Evolutionary conservation across 768 basidiomycete genomes (phyloP), one percentile per base, ranked within the genome.

Genomic region (Pleurotus cornucopiae): DNA sequence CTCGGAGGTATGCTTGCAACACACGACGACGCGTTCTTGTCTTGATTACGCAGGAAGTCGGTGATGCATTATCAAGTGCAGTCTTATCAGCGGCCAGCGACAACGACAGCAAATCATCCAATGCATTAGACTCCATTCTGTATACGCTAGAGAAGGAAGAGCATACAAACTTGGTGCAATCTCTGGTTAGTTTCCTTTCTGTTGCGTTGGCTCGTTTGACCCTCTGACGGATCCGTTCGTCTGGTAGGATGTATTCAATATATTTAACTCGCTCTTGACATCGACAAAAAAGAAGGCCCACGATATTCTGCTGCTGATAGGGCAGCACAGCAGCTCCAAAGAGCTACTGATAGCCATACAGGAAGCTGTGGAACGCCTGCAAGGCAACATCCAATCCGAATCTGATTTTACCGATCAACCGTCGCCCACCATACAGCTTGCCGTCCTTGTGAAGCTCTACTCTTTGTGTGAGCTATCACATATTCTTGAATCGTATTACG

Each of bases 341-440:
- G 81, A 83, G 60, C 69, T 77, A 0, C 62, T 79, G 1, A 74
- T 83, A 38, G 73, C 75, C 1, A 67, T 68, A 5, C 77, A 81
- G 62, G 81, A 81, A 61, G 68, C 67, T 12, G 47, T 75, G 18
- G 80, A 81, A 60, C 70, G 67, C 6, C 49, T 80, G 5, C 64
- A 67, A 38, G 59, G 40, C 34, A 52, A 62, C 13, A 48, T 71
- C 14, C 14, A 13, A 25, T 43, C 14, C 3, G 52, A 59, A n/a
- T 46, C 37, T 14, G 46, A 54, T 16, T 51, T 55, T 14, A 51
- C 57, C 9, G 69, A 70, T 7, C 63, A 66, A 2, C 57, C 54
- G 13, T 68, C 73, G 14, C 60, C 66, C 13, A 54, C 65, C 4
- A 57, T 59, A 5, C 78, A 76, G 56, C 61, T 81, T 5, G 51